Evolutionary conservation across 495 filamentous ascomycete species (phyloP).

Genomic region (Schizothecium vesticola): DNA sequence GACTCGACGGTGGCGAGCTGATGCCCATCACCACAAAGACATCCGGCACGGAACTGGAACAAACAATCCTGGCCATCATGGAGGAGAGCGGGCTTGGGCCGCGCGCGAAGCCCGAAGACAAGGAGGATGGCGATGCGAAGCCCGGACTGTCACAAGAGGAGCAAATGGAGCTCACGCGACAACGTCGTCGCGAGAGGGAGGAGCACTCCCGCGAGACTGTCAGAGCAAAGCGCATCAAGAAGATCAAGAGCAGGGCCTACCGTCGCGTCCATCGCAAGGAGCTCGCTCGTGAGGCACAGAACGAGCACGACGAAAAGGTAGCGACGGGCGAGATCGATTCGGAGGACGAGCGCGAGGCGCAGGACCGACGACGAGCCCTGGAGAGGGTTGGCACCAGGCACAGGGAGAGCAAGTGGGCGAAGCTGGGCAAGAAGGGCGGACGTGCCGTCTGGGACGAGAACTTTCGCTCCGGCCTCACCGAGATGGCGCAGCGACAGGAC

Average conservation of each 20-base stretch:
- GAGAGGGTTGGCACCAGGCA: slow-evolving; percentile 88
- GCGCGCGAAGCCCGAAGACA: slow-evolving; percentile 30
- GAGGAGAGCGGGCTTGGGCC: slow-evolving; percentile 75
- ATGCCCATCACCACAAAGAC: slow-evolving; percentile 49
- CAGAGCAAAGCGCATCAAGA: slow-evolving; percentile 86
- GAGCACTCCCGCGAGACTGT: slow-evolving; percentile 87
- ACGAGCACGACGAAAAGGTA: slow-evolving; percentile 61
- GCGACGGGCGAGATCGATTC: slow-evolving; percentile 58
- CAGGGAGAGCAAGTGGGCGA: slow-evolving; percentile 91
- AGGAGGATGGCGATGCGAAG: slow-evolving; percentile 55
- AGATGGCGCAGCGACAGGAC: slow-evolving; percentile 80
- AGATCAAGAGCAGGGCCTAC: slow-evolving; percentile 95
- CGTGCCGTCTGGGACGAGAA: slow-evolving; percentile 80
- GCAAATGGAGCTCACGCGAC: slow-evolving; percentile 63
- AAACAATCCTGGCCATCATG: slow-evolving; percentile 76
- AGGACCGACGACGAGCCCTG: slow-evolving; percentile 73
- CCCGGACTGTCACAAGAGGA: slow-evolving; percentile 61
- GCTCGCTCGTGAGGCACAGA: slow-evolving; percentile 62
- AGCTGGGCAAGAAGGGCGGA: slow-evolving; percentile 72
- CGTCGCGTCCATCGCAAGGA: slow-evolving; percentile 88
- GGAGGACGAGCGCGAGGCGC: slow-evolving; percentile 73
- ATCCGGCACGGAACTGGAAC: slow-evolving; percentile 76
- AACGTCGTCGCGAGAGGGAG: slow-evolving; percentile 76
- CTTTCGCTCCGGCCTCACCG: slow-evolving; percentile 66
- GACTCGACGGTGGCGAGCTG: slow-evolving; percentile 46